Conservation (phyloP, 257 asterid genomes). For the Solanum medicagineum region DNA sequence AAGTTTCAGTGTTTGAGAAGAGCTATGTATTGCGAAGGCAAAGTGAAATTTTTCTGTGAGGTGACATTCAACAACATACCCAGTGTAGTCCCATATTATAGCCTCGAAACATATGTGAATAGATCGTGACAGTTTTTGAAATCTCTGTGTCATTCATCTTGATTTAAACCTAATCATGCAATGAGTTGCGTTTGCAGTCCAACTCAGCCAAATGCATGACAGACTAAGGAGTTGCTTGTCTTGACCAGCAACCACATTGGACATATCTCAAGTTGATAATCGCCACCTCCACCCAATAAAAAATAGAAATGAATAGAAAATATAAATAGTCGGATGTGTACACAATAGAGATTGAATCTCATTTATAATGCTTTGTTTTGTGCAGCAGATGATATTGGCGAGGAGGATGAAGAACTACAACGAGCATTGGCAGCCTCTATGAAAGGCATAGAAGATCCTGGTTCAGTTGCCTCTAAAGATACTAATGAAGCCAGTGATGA, state of each 20-base stretch:
- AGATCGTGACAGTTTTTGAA: not conserved
- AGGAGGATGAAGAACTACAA: slow-evolving; percentile 56
- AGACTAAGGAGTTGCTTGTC: not conserved
- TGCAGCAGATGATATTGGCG: slow-evolving; percentile 48
- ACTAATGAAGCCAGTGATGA: slow-evolving; percentile 19
- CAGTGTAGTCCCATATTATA: not conserved
- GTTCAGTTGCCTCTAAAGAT: slow-evolving; percentile 20
- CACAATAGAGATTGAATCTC: not conserved
- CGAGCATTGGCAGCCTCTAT: slow-evolving; percentile 80
- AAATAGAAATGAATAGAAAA: not conserved
- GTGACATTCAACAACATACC: not conserved
- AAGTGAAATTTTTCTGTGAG: not conserved
- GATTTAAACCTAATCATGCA: not conserved
- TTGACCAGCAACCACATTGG: not conserved
- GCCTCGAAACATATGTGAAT: not conserved
- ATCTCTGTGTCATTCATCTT: not conserved
- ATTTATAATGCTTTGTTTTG: slow-evolving; percentile 4
- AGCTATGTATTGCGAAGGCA: not conserved
- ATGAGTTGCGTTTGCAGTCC: not conserved
- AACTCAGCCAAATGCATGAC: not conserved
- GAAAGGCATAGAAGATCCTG: slow-evolving; percentile 41
- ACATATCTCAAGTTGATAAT: not conserved
- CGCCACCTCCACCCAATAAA: not conserved
- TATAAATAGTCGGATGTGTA: not conserved
- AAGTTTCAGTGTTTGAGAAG: not conserved